phyloP scores from a whole-genome alignment of 1,139 yeast species.

The Candida sanyaensis region DNA sequence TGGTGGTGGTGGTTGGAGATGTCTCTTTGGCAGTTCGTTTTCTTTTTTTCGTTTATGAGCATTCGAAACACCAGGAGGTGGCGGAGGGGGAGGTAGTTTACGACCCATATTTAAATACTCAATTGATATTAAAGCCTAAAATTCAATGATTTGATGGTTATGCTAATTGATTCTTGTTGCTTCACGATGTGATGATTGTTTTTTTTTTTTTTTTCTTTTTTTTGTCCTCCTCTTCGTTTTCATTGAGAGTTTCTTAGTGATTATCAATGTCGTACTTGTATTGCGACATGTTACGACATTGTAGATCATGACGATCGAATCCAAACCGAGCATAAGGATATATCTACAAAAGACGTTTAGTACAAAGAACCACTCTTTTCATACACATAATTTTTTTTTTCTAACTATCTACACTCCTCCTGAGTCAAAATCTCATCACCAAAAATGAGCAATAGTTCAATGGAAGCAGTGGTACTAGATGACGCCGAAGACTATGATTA shows the following conservation, averaged over 20 bases:
- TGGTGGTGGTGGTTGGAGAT: slow-evolving; percentile 14
- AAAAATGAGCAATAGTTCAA: slow-evolving; percentile 2
- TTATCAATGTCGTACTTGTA: too few relatives aligned
- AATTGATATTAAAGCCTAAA: background rate
- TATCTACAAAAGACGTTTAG: too few relatives aligned
- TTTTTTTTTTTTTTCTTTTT: background rate
- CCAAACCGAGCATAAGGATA: too few relatives aligned
- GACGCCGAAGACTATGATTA: slow-evolving; percentile 9
- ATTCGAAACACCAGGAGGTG: slow-evolving; percentile 22
- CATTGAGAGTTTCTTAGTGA: too few relatives aligned
- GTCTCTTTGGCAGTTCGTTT: slow-evolving; percentile 6
- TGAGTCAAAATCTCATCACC: background rate
- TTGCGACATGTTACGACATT: too few relatives aligned
- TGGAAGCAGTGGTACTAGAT: background rate
- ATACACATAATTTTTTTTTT: too few relatives aligned
- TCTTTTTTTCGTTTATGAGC: slow-evolving; percentile 8
- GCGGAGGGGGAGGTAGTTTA: slow-evolving; percentile 33
- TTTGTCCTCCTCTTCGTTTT: too few relatives aligned
- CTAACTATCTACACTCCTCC: background rate
- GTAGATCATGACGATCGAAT: too few relatives aligned
- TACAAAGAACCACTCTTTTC: too few relatives aligned
- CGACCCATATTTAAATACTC: slow-evolving; percentile 22
- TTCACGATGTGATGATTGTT: background rate
- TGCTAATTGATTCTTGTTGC: too few relatives aligned
- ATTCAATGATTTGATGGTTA: background rate